Evolutionary conservation across 2,329 filamentous ascomycete genomes (phyloP).

Genomic region (Chaetothyriales sp.): DNA sequence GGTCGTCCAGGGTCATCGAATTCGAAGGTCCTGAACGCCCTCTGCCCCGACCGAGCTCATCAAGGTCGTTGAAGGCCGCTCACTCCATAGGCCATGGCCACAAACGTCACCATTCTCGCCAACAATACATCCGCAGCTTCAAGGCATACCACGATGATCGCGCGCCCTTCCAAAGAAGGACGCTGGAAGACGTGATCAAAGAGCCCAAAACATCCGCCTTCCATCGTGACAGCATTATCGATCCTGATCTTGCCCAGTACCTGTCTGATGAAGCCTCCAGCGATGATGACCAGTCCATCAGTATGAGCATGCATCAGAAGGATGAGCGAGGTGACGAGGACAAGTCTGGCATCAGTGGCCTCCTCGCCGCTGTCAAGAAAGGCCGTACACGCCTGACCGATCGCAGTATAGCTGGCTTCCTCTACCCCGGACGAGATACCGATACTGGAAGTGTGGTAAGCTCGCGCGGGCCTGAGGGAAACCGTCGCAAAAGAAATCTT

Average conservation of each 20-base stretch:
- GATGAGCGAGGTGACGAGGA: constrained; percentile 59
- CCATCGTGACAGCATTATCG: constrained; percentile 96
- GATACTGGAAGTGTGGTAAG: constrained; percentile 51
- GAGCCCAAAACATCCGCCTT: constrained; percentile 72
- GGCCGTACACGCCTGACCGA: constrained; percentile 60
- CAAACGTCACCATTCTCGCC: constrained; percentile 74
- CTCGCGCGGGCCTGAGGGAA: constrained; percentile 44
- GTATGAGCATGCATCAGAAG: constrained; percentile 60
- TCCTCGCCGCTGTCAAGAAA: constrained; percentile 61
- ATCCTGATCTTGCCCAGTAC: constrained; percentile 86
- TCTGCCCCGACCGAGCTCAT: constrained; percentile 81
- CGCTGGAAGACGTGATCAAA: constrained; percentile 51
- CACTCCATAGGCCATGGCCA: constrained; percentile 59
- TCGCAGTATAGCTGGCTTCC: constrained; percentile 59
- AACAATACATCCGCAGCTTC: constrained; percentile 65
- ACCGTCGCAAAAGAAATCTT: constrained; percentile 58
- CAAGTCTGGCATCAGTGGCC: constrained; percentile 56
- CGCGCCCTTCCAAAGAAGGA: constrained; percentile 72
- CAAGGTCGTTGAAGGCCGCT: constrained; percentile 69
- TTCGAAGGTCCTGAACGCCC: constrained; percentile 61
- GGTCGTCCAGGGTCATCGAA: constrained; percentile 78
- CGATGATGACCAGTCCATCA: constrained; percentile 79
- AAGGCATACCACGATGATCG: constrained; percentile 62
- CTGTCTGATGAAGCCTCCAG: constrained; percentile 91
- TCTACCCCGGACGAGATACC: constrained; percentile 52